Base-by-base conservation (phyloP, 257 asterid species). In the Ajuga chamaepitys region DNA sequence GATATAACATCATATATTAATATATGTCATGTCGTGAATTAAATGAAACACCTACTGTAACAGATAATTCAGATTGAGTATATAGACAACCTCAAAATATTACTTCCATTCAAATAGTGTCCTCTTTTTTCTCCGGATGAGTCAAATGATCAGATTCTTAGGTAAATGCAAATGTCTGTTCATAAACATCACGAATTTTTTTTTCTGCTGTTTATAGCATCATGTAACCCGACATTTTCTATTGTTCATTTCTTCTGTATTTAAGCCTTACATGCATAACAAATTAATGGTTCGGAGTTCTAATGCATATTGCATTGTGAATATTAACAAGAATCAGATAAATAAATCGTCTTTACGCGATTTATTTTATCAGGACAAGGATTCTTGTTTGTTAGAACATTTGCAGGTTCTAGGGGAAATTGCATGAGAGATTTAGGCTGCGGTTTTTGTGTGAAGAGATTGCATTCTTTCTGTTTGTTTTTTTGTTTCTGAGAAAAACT, bases 71-170 rank as follows among this genome's bases (percentile, higher is more conserved):
- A 34, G 40, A 11, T 35, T 35, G n/a, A n/a, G n/a, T n/a, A n/a
- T n/a, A 9, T 11, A 20, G 44, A 52, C 14, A 16, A 44, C 48
- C 62, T 60, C 44, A 28, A 74, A 35, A 6, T 35, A 34, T 7
- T 14, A 4, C 58, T 67, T 61, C 89, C 96, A 81, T 73, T 38
- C 55, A 74, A 78, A 72, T 51, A 51, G 11, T 70, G 54, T 66
- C 77, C 87, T 78, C 77, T 12, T 81, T 80, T 84, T 77, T 75
- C 85, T 83, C 82, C 73, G 81, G 81, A n/a, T n/a, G n/a, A 79
- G 11, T 55, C 58, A 76, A 69, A 67, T 53, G 60, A 71, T 65
- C 69, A 76, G 73, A 76, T 73, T 64, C 54, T 59, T 41, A 71
- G 68, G 63, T n/a, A n/a, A n/a, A n/a, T n/a, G n/a, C n/a, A n/a